Base-by-base conservation (phyloP, 2,329 filamentous ascomycete genomes). In the Phialocephala sp. region DNA sequence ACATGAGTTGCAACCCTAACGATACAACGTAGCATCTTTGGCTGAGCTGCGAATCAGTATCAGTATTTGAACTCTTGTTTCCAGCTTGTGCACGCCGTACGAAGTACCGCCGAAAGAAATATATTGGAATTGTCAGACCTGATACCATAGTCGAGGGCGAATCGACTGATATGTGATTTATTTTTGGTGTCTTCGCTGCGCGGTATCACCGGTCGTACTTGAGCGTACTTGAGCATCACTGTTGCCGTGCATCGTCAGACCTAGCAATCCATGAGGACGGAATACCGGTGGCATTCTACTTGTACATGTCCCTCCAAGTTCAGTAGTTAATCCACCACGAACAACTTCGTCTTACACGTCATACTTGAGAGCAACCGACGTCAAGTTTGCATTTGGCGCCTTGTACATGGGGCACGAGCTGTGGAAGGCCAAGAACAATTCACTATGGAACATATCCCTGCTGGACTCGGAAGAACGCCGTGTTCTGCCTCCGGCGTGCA, bases 21-120 rank as follows among this genome's bases (percentile, higher is more conserved):
- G 45, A 65, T 68, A 66, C 67, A 64, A 68, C 67, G 67, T 68
- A 66, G 59, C 59, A 68, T 64, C 54, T 62, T 32, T 64, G 54
- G 58, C 66, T 64, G 27, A 65, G 59, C 59, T 67, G 62, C 39
- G 11, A 47, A 22, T 45, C 36, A 32, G 35, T 43, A 14, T 14
- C 36, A 39, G 35, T 43, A 59, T 27, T 59, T 43, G 22, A 41
- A 32, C 36, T 41, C 39, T 60, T 50, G 20, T 18, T 27, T 57
- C 55, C 32, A 55, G 32, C 32, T 39, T 37, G 32, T 57, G 55
- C 9, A 57, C 50, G 50, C 27, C 24, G 60, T 27, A 55, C 27
- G 47, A 55, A 62, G 55, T 64, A 67, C 58, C 54, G 65, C 65
- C 61, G 65, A 62, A 22, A 15, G 9, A n/a, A 43, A 22, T 43